Evolutionary conservation across 768 basidiomycete genomes (phyloP), one percentile per base, ranked within the genome.

Genomic region (Hortiboletus campestris): DNA sequence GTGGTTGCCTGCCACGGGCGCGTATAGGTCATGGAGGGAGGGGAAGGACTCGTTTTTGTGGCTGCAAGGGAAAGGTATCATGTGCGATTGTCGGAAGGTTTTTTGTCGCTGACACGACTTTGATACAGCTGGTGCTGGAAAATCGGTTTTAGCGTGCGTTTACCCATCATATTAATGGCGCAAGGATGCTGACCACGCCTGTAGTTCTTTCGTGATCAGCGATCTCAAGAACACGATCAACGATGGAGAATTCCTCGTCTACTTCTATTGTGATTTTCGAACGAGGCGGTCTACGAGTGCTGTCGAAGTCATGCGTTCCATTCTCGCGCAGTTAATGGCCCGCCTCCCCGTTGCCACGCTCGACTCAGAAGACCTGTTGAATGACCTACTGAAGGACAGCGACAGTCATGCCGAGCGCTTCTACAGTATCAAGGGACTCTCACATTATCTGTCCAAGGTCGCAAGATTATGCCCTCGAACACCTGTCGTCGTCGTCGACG

Each of bases 181-280:
- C 10, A 17, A 35, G n/a, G 14, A n/a, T 39, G 17, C 7, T 39
- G 6, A 39, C 38, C 38, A 10, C 3, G 14, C n/a, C 4, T 14
- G 9, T 14, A n/a, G 38, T 10, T 17, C 38, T 19, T 16, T 17
- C 14, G 38, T 14, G 7, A 39, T 39, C n/a, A 17, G n/a, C 3
- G 38, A n/a, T 8, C 16, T n/a, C 7, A 14, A 39, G 16, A 38
- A n/a, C n/a, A n/a, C n/a, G n/a, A n/a, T n/a, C 38, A 34, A 20
- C 6, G 17, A 32, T 1, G 38, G 20, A 20, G 48, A 48, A 25
- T 14, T 19, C 16, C 46, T 49, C 1, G 51, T 19, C 0, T 61
- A 53, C 34, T 64, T 64, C 46, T 64, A 62, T 48, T 64, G 63
- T 10, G 57, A 65, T 40, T 64, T 64, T 34, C 46, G 46, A 8